A percentile compares a stretch with the other conserved stretches of the same genome.
These are phyloP conservation scores for Isoetes taiwanensis DNA, from an alignment of 75 land plant genomes.

Conservation along the genomic window DNA sequence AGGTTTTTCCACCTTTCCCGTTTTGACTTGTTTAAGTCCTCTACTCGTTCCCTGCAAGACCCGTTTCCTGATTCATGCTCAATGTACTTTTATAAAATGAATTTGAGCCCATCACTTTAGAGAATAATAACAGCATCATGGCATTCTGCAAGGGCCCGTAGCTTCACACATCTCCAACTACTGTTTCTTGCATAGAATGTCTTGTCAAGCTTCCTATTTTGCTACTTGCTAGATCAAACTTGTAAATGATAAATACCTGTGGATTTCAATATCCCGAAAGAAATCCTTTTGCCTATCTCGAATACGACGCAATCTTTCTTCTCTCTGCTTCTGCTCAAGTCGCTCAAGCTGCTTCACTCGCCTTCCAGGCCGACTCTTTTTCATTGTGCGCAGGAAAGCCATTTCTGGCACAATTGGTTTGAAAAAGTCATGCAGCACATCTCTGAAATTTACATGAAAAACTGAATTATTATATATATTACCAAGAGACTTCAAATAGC, in stretches of 20 bases:
- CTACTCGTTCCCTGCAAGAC: slow-evolving; percentile 73
- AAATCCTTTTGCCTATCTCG: slow-evolving; percentile 93
- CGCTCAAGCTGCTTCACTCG: slow-evolving; percentile 81
- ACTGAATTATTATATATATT: not conserved
- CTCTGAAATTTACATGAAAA: slow-evolving; percentile 36
- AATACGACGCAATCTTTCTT: slow-evolving; percentile 74
- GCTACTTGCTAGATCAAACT: not conserved
- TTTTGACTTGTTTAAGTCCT: slow-evolving; percentile 61
- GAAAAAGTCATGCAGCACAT: slow-evolving; percentile 81
- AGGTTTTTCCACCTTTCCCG: slow-evolving; percentile 75
- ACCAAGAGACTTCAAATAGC: not conserved
- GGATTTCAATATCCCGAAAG: slow-evolving; percentile 73
- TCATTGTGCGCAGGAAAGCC: slow-evolving; percentile 61
- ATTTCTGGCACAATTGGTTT: slow-evolving; percentile 60
- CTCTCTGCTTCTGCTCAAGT: slow-evolving; percentile 79
- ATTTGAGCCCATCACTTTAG: too few species aligned
- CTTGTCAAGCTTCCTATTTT: too few species aligned
- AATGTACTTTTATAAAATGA: too few species aligned
- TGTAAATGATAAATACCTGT: slow-evolving; percentile 38
- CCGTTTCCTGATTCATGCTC: too few species aligned
- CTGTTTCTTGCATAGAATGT: too few species aligned
- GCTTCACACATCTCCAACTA: too few species aligned
- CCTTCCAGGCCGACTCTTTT: slow-evolving; percentile 76
- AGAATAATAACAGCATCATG: too few species aligned
- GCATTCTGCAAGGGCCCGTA: too few species aligned